Conservation (phyloP, 306 rosid species). For the Corylus americana region DNA sequence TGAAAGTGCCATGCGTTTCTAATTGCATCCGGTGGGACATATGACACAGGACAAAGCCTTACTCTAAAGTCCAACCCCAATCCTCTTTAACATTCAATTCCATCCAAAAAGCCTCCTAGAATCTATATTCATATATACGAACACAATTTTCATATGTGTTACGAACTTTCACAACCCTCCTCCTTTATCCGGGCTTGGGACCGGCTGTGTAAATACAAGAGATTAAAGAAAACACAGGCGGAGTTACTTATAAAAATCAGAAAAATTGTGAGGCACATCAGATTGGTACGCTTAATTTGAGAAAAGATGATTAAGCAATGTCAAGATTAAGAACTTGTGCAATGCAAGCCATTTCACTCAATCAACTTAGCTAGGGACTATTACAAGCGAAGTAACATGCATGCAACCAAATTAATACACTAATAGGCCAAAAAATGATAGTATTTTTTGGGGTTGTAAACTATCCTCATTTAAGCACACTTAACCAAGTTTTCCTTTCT, state of each 20-base stretch:
- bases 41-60: too few species aligned
- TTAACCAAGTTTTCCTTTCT: background rate
- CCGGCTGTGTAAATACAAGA: constrained; percentile 50
- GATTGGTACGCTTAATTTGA: background rate
- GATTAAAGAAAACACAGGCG: constrained; percentile 43
- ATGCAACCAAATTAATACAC: background rate
- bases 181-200: constrained; percentile 78
- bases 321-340: background rate
- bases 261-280: background rate
- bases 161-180: constrained; percentile 40
- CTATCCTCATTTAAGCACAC: background rate
- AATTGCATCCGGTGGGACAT: too few species aligned
- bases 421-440: background rate
- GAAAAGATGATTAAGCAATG: too few species aligned
- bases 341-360: background rate
- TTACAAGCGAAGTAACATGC: background rate
- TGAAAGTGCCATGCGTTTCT: too few species aligned
- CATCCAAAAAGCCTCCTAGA: background rate
- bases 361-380: background rate
- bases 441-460: background rate
- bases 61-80: background rate
- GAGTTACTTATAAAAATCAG: constrained; percentile 35
- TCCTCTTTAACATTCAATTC: background rate
- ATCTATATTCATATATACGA: background rate
- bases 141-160: background rate